Evolutionary conservation across 106 monocot genomes (phyloP), one percentile per base, ranked within the genome.

Genomic region (Chionographis japonica): DNA sequence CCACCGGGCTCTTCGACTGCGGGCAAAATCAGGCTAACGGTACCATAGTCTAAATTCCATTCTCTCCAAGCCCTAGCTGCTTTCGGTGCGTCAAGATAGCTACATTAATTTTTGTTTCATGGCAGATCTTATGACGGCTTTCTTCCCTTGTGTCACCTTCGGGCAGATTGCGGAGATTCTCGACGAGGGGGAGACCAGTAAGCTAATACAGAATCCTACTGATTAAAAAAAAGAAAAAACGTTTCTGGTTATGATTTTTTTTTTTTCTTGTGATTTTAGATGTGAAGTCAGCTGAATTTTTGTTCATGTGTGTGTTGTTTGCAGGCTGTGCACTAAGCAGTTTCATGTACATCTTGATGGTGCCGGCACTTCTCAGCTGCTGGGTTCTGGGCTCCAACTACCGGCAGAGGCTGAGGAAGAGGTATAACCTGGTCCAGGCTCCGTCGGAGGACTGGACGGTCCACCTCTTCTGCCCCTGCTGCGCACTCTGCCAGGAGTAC

Each of bases 401-500:
- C 78, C 63, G 90, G 54, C 14, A 5, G 20, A 90, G 68, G 70
- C 53, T 90, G 61, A 83, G 90, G 61, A 49, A 57, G 2, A 78
- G 62, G 51, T 83, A 81, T 66, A 78, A 78, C 65, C 56, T 90
- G 40, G 83, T 78, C 3, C 27, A 83, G 60, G 86, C 83, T 16
- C 86, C 86, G 4, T 62, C 70, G 1, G 86, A 90, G 63, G 90
- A 90, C 51, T 83, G 83, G 75, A 60, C 59, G 4, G 54, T 79
- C 35, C 90, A 83, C 68, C 69, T 83, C 71, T 81, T 90, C 70
- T 81, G 78, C 67, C 63, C 83, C 4, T 80, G 68, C 27, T 90
- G 83, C 40, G 70, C 90, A 14, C 86, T 86, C 27, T 90, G 86
- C 71, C 90, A 90, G 17, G 90, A 90, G 58, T 90, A 59, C 72